phyloP scores from a whole-genome alignment of 2,329 filamentous ascomycete species.

The Fonsecaea nubica region DNA sequence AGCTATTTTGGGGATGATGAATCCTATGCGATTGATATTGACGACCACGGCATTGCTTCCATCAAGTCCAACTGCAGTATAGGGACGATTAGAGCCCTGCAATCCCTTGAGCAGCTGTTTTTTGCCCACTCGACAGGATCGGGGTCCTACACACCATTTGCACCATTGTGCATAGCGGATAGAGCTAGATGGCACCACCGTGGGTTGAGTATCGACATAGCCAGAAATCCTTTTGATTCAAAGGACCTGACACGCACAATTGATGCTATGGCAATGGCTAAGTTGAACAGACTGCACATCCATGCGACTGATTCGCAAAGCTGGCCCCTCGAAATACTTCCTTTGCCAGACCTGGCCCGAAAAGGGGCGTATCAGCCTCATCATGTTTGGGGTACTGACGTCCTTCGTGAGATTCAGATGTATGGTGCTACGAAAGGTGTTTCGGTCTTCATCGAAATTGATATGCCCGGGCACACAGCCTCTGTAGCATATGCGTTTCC shows the following conservation, averaged over 20 bases:
- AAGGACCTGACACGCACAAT: constrained; percentile 75
- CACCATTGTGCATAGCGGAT: constrained; percentile 76
- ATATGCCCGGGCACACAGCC: constrained; percentile 80
- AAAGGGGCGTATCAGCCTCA: constrained; percentile 75
- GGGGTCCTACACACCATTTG: constrained; percentile 69
- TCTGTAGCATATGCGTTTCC: constrained; percentile 71
- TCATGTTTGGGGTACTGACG: constrained; percentile 70
- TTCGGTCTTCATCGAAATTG: constrained; percentile 76
- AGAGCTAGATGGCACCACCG: constrained; percentile 76
- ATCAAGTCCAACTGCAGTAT: constrained; percentile 41
- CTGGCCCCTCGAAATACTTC: constrained; percentile 77
- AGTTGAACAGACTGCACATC: constrained; percentile 65
- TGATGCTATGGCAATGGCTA: constrained; percentile 70
- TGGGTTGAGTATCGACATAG: constrained; percentile 79
- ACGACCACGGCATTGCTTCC: constrained; percentile 31
- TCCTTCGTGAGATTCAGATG: constrained; percentile 71
- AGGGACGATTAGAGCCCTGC: constrained; percentile 41
- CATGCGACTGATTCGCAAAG: constrained; percentile 63
- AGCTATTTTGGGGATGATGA: constrained; percentile 40
- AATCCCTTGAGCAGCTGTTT: constrained; percentile 44
- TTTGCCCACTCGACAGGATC: constrained; percentile 41
- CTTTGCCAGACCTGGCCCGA: constrained; percentile 72
- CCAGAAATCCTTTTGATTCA: constrained; percentile 73
- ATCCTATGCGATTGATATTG: constrained; percentile 41
- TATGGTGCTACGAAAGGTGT: constrained; percentile 74